Evolutionary conservation across 768 basidiomycete species (phyloP).

Genomic region (Suillus paluster): DNA sequence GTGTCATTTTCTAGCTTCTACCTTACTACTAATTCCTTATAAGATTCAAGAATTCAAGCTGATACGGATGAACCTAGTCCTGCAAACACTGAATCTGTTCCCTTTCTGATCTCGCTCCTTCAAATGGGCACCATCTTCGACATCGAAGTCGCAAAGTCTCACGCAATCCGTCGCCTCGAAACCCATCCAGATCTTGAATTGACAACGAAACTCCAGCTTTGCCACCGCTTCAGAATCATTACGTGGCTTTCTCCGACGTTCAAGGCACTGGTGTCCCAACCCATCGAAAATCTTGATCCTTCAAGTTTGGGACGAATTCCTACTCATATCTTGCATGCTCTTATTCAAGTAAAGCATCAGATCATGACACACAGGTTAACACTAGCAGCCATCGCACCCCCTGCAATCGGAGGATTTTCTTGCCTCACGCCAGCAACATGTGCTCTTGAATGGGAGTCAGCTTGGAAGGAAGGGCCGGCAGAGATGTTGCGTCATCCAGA

Average conservation of each 20-base stretch:
- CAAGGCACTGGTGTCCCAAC: not conserved
- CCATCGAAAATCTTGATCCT: not conserved
- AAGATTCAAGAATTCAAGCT: not conserved
- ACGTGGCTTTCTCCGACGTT: not conserved
- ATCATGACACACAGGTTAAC: not conserved
- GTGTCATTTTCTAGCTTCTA: not conserved
- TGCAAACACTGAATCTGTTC: not conserved
- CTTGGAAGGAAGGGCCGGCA: conserved; percentile 1
- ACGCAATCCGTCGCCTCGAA: not conserved
- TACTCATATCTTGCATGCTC: conserved; percentile 1
- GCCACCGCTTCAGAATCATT: not conserved
- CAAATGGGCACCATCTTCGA: not conserved
- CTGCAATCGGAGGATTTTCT: not conserved
- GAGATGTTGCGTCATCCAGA: conserved; percentile 9
- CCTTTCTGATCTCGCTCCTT: not conserved
- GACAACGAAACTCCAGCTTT: not conserved
- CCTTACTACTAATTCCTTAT: not conserved
- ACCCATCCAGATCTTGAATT: not conserved
- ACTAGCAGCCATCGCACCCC: not conserved
- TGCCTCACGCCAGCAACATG: not conserved
- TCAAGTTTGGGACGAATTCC: not conserved
- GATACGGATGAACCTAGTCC: not conserved
- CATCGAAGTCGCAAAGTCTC: not conserved
- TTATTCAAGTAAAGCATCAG: not conserved
- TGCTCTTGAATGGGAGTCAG: not conserved